Conservation (phyloP, 371 early-diverging fungal species). For the Syncephalastrum contaminatum region DNA sequence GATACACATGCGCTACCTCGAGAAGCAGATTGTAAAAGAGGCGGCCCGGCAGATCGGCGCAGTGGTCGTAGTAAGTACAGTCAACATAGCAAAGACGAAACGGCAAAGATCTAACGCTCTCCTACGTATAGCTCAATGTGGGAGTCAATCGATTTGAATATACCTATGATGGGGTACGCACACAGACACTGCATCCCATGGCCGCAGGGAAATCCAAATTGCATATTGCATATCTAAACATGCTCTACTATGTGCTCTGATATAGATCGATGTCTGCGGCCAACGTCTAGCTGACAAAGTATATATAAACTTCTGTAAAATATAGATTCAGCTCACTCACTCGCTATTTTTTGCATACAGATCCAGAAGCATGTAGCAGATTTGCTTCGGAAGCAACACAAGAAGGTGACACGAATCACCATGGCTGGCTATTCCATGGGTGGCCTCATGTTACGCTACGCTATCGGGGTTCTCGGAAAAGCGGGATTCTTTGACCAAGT, state of each 20-base stretch:
- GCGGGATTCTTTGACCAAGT: constrained; percentile 54
- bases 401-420: constrained; percentile 56
- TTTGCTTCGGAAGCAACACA: constrained; percentile 9
- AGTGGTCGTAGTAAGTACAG: constrained; percentile 19
- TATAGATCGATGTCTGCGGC: constrained; percentile 63
- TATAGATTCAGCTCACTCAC: not conserved
- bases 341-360: constrained; percentile 1
- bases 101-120: no score
- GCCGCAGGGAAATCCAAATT: no score
- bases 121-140: constrained; percentile 49
- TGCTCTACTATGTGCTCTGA: no score
- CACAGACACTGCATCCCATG: no score
- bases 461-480: constrained; percentile 64
- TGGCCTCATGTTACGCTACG: constrained; percentile 75
- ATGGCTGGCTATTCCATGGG: constrained; percentile 83
- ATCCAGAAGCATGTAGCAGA: constrained; percentile 15
- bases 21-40: constrained; percentile 25
- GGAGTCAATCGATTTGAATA: constrained; percentile 48
- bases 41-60: constrained; percentile 31
- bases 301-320: constrained; percentile 5
- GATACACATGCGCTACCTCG: constrained; percentile 52
- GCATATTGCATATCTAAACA: no score
- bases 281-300: constrained; percentile 46
- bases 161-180: constrained; percentile 63
- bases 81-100: constrained; percentile 30